A percentile compares a stretch with the other conserved stretches of the same genome.
Evolutionary conservation across 768 basidiomycete species (phyloP).

Genomic region (Gymnopilus junonius): DNA sequence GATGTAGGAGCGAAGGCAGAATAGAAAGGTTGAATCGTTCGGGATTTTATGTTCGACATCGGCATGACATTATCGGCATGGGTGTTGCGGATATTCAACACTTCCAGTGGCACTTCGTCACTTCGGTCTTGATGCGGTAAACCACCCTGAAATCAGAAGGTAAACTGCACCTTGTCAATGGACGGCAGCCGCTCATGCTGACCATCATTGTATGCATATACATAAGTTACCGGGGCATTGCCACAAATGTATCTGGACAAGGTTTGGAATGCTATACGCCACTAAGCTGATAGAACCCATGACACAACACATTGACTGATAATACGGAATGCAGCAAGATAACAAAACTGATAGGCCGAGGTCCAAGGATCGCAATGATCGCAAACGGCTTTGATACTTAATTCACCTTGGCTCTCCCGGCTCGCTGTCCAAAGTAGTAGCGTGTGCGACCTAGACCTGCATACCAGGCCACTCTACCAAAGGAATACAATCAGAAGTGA

Average conservation of each 20-base stretch:
- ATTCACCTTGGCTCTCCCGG: conserved; percentile 9
- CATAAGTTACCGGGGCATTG: neutral
- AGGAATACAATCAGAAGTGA: neutral
- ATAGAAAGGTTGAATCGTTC: neutral
- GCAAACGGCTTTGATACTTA: neutral
- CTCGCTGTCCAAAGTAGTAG: conserved; percentile 32
- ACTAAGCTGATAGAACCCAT: neutral
- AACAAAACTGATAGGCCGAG: neutral
- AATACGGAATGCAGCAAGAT: neutral
- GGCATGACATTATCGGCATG: neutral
- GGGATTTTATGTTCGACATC: neutral
- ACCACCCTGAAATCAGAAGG: conserved; percentile 7
- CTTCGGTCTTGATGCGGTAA: neutral
- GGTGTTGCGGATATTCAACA: neutral
- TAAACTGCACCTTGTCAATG: conserved; percentile 2
- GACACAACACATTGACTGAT: conserved; percentile 1
- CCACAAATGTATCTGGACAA: neutral
- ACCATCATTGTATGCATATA: neutral
- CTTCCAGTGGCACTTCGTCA: neutral
- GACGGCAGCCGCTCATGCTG: neutral
- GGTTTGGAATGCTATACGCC: neutral
- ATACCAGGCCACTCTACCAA: conserved; percentile 58
- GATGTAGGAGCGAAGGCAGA: neutral
- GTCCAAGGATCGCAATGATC: neutral
- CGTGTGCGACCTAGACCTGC: conserved; percentile 32